These are phyloP conservation scores for Ogataea nakhonphanomensis DNA, from an alignment of 805 yeast genomes.

Conservation along the genomic window DNA sequence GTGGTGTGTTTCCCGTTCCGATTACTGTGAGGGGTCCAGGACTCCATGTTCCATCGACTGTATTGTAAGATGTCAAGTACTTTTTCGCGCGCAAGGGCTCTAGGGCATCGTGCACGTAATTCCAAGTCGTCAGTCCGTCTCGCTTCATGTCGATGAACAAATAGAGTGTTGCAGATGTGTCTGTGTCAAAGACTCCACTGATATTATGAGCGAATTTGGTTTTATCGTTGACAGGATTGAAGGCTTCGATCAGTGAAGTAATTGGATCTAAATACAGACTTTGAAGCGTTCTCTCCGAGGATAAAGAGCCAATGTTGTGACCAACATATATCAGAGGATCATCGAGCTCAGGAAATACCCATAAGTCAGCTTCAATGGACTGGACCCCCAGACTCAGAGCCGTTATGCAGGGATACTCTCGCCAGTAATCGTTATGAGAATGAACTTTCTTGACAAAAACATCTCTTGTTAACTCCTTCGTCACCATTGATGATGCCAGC, in stretches of 20 bases:
- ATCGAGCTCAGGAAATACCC: constrained; percentile 38
- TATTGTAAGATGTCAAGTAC: constrained; percentile 50
- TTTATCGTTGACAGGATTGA: constrained; percentile 38
- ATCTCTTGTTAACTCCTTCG: constrained; percentile 25
- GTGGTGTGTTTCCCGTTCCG: constrained; percentile 65
- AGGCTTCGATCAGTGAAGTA: constrained; percentile 42
- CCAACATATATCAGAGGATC: constrained; percentile 50
- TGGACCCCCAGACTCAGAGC: constrained; percentile 46
- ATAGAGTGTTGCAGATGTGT: constrained; percentile 50
- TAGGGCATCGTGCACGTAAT: constrained; percentile 42
- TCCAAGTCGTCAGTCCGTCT: constrained; percentile 50
- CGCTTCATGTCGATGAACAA: constrained; percentile 64
- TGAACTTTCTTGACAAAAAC: constrained; percentile 36
- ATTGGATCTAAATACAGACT: constrained; percentile 53
- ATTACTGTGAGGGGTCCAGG: constrained; percentile 60
- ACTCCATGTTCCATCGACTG: constrained; percentile 29
- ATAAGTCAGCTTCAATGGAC: constrained; percentile 55
- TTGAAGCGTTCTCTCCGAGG: constrained; percentile 43
- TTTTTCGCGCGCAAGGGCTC: constrained; percentile 44
- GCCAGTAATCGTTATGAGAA: constrained; percentile 59
- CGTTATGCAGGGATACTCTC: constrained; percentile 43
- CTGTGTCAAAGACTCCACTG: constrained; percentile 36
- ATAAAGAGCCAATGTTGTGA: constrained; percentile 49
- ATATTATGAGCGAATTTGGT: constrained; percentile 12
- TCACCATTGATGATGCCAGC: constrained; percentile 4